Conservation (phyloP, 169 alveolate genomes). For the Besnoitia besnoiti region DNA sequence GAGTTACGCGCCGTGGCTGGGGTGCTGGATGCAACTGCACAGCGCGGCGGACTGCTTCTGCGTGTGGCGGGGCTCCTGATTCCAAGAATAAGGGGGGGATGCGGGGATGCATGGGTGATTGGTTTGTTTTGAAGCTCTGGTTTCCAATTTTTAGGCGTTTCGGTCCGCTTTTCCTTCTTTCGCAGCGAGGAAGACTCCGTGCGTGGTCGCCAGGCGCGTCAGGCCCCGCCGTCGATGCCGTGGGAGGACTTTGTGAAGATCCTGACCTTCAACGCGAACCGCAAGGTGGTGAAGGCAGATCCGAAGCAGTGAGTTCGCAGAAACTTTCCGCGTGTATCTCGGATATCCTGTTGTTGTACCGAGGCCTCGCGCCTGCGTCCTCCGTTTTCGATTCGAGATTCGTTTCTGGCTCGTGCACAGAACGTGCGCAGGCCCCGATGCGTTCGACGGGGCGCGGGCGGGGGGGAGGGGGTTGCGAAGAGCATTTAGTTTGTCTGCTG, state of each 20-base stretch:
- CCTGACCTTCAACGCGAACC: conserved; percentile 55
- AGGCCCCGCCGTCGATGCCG: conserved; percentile 57
- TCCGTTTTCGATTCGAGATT: not conserved
- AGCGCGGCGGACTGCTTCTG: not conserved
- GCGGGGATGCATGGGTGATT: not conserved
- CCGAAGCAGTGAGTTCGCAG: conserved; percentile 54
- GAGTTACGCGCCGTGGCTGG: not conserved
- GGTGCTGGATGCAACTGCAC: not conserved
- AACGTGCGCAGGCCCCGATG: not conserved
- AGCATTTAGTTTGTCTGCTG: too few relatives aligned
- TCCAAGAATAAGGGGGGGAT: not conserved
- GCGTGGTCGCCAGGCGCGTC: not conserved
- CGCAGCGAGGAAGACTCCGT: conserved; percentile 20
- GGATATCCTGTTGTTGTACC: too few relatives aligned
- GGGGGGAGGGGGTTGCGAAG: not conserved
- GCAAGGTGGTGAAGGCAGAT: conserved; percentile 59
- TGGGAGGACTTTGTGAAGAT: conserved; percentile 59
- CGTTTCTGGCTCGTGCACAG: not conserved
- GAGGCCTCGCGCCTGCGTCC: too few relatives aligned
- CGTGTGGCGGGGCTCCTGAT: not conserved
- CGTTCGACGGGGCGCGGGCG: not conserved
- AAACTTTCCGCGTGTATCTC: not conserved
- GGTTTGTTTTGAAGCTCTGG: too few relatives aligned
- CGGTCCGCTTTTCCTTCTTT: not conserved
- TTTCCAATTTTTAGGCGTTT: too few relatives aligned